phyloP scores from a whole-genome alignment of 768 basidiomycete species.

The Sutorius australiensis region DNA sequence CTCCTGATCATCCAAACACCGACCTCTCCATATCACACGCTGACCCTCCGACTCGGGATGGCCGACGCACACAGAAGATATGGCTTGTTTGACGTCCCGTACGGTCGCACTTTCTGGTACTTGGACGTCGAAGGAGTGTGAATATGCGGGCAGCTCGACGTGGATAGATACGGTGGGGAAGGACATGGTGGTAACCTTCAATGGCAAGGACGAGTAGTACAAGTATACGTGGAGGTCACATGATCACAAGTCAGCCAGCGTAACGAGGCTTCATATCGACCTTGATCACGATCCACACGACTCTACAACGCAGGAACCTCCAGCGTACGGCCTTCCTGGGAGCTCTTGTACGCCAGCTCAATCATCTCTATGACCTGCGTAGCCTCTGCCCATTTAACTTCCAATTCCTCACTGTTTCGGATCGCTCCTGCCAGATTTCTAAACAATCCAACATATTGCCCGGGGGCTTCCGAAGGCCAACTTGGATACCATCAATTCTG shows the following conservation, averaged over 20 bases:
- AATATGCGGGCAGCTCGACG: slow-evolving; percentile 75
- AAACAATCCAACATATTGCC: slow-evolving; percentile 60
- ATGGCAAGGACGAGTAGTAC: background rate
- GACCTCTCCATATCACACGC: slow-evolving; percentile 72
- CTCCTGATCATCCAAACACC: slow-evolving; percentile 62
- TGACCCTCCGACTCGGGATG: slow-evolving; percentile 68
- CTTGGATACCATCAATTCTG: slow-evolving; percentile 33
- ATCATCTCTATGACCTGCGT: slow-evolving; percentile 71
- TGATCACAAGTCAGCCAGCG: background rate
- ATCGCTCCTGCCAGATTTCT: slow-evolving; percentile 64
- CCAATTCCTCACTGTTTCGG: slow-evolving; percentile 46
- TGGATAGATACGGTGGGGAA: slow-evolving; percentile 40
- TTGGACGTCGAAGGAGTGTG: slow-evolving; percentile 58
- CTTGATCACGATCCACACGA: background rate
- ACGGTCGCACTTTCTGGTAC: slow-evolving; percentile 49
- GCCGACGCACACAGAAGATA: slow-evolving; percentile 56
- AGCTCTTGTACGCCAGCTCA: slow-evolving; percentile 67
- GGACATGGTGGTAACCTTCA: slow-evolving; percentile 19
- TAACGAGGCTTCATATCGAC: no score
- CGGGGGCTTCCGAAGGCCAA: slow-evolving; percentile 59
- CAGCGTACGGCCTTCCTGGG: slow-evolving; percentile 53
- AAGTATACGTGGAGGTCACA: slow-evolving; percentile 32
- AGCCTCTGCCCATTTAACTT: slow-evolving; percentile 73
- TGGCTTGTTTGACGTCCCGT: slow-evolving; percentile 64
- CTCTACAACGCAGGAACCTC: slow-evolving; percentile 23